These are phyloP conservation scores for Colletotrichum costaricense DNA, from an alignment of 2,329 filamentous ascomycete genomes.

Conservation along the genomic window DNA sequence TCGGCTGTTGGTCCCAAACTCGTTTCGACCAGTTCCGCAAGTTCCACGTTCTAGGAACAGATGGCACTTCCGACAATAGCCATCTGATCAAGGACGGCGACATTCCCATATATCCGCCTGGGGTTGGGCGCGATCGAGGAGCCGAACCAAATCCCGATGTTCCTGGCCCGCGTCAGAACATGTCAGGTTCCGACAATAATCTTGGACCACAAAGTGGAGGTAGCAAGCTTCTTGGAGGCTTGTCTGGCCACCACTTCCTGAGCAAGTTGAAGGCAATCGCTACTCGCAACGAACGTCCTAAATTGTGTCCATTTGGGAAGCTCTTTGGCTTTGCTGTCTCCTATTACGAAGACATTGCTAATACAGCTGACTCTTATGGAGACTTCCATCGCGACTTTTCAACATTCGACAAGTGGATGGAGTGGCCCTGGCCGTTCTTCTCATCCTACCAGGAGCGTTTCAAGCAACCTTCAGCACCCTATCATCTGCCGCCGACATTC, in stretches of 20 bases:
- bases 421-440: conserved; percentile 41
- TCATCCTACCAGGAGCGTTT: background rate
- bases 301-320: conserved; percentile 30
- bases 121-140: conserved; percentile 31
- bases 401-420: conserved; percentile 51
- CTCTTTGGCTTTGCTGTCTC: conserved; percentile 55
- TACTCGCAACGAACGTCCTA: conserved; percentile 16
- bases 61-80: conserved; percentile 25
- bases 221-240: background rate
- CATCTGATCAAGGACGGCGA: conserved; percentile 17
- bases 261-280: conserved; percentile 26
- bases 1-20: conserved; percentile 66
- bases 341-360: conserved; percentile 47
- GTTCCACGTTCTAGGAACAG: conserved; percentile 67
- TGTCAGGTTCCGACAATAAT: background rate
- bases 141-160: background rate
- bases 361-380: conserved; percentile 49
- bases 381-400: conserved; percentile 41
- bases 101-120: conserved; percentile 20
- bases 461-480: background rate
- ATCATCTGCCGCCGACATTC: conserved; percentile 10
- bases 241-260: conserved; percentile 40
- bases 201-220: background rate
- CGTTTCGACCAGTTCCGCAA: conserved; percentile 63
- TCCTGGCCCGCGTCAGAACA: background rate